Evolutionary conservation across 164 flowering plant genomes (phyloP), one percentile per base, ranked within the genome.

Genomic region (Platanus orientalis): DNA sequence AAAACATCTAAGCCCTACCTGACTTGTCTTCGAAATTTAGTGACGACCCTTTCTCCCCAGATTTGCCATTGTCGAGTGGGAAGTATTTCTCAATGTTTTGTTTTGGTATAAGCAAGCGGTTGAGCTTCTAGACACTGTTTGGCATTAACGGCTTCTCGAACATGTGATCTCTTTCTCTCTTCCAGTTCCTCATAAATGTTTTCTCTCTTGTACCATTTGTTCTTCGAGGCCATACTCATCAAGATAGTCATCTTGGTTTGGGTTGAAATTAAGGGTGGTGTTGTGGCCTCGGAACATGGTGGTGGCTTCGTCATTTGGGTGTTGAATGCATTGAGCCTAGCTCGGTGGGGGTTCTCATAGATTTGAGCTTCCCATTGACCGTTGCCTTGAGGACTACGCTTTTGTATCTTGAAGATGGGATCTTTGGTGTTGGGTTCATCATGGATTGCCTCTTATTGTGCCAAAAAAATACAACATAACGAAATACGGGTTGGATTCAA

Each of bases 31-130:
- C 92, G 76, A 92, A 92, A 56, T 81, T 75, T 61, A 92, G 83
- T 25, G 84, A 67, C 69, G 81, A 25, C 2, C 94, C 96, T 54
- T 78, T 83, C 20, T 83, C 87, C 4, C 57, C 83, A 12, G 82
- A 62, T 58, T 71, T 84, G 14, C 60, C 67, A 40, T 65, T 75
- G 17, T 9, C 36, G 9, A 88, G 73, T 0, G 98, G 96, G 68
- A 93, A 85, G 77, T 85, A 76, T 61, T 80, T 83, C 82, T 93
- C 98, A 4, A 96, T 97, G 73, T 88, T 82, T 65, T 93, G 98
- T 67, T 93, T 92, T 3, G 98, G 98, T 34, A 93, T 93, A 3
- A 93, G 96, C 6, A 93, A 87, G 29, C 97, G 83, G 82, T 90
- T 93, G 19, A 90, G 87, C 77, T 90, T 90, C 2, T 97, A 97